Percentiles rank a stretch among this genome's conserved stretches.
Conservation (phyloP, 768 basidiomycete species). For the Holtermanniella nyarrowii region DNA sequence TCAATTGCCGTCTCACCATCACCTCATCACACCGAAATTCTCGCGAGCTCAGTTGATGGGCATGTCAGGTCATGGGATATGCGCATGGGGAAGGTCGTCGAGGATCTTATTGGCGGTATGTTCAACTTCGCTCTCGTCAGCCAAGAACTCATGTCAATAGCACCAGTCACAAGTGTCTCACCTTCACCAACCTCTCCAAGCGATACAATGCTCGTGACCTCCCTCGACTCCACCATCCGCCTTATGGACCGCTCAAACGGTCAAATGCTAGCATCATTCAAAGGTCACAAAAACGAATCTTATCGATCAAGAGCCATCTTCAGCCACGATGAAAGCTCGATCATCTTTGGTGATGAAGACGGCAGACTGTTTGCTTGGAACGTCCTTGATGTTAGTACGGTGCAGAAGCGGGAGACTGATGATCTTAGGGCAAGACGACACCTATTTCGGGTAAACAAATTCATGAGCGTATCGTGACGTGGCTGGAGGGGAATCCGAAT, state of each 20-base stretch:
- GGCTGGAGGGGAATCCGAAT: conserved; percentile 82
- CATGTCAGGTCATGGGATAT: conserved; percentile 88
- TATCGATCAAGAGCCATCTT: conserved; percentile 77
- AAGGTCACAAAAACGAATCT: conserved; percentile 59
- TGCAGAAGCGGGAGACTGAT: conserved; percentile 10
- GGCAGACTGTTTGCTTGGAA: conserved; percentile 90
- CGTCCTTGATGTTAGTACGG: conserved; percentile 62
- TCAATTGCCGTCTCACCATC: conserved; percentile 18
- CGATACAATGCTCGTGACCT: conserved; percentile 66
- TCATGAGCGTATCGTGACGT: conserved; percentile 76
- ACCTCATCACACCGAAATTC: conserved; percentile 51
- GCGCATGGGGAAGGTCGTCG: conserved; percentile 76
- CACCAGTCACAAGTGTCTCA: conserved; percentile 73
- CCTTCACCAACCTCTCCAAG: conserved; percentile 50
- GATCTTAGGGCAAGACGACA: conserved; percentile 3
- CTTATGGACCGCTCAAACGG: conserved; percentile 77
- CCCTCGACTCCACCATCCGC: conserved; percentile 73
- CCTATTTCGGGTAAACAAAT: conserved; percentile 55
- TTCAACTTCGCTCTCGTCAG: neutral
- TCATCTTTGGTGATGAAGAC: conserved; percentile 81
- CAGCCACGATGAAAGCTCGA: conserved; percentile 66
- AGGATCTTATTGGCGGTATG: conserved; percentile 80
- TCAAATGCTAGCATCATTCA: conserved; percentile 69
- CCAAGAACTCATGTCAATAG: conserved; percentile 42
- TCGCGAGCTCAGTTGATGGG: conserved; percentile 82